These are phyloP conservation scores for Coniochaeta pulveracea DNA, from an alignment of 2,329 filamentous ascomycete species.

Conservation along the genomic window DNA sequence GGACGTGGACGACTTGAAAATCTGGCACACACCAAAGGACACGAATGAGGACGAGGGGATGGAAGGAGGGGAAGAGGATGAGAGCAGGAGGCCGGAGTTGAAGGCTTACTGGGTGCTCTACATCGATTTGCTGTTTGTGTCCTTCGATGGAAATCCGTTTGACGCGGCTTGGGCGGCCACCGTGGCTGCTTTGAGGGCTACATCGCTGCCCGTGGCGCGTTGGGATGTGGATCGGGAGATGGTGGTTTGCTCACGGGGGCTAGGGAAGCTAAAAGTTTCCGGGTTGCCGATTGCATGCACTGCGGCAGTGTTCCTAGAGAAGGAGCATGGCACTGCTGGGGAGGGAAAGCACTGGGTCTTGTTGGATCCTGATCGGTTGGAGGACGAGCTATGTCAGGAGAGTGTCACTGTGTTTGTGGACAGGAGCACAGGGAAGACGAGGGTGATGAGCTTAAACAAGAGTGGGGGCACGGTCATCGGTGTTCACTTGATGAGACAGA, in stretches of 20 bases:
- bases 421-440: conserved; percentile 35
- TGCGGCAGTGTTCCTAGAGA: conserved; percentile 65
- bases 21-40: conserved; percentile 48
- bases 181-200: conserved; percentile 69
- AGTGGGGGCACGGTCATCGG: conserved; percentile 65
- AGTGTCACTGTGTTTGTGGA: conserved; percentile 76
- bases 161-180: conserved; percentile 84
- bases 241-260: conserved; percentile 58
- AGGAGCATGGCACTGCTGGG: conserved; percentile 29
- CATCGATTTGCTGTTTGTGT: conserved; percentile 90
- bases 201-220: conserved; percentile 63
- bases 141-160: conserved; percentile 82
- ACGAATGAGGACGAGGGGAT: conserved; percentile 25
- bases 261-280: conserved; percentile 47
- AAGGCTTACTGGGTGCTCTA: conserved; percentile 94
- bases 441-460: conserved; percentile 68
- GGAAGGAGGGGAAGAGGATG: conserved; percentile 12
- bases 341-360: conserved; percentile 56
- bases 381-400: conserved; percentile 78
- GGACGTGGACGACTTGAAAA: conserved; percentile 55
- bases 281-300: conserved; percentile 67
- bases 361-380: conserved; percentile 79
- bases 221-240: conserved; percentile 77
- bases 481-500: conserved; percentile 45
- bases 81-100: conserved; percentile 26